phyloP scores from a whole-genome alignment of 495 filamentous ascomycete species.

The Amphirosellinia nigrospora region DNA sequence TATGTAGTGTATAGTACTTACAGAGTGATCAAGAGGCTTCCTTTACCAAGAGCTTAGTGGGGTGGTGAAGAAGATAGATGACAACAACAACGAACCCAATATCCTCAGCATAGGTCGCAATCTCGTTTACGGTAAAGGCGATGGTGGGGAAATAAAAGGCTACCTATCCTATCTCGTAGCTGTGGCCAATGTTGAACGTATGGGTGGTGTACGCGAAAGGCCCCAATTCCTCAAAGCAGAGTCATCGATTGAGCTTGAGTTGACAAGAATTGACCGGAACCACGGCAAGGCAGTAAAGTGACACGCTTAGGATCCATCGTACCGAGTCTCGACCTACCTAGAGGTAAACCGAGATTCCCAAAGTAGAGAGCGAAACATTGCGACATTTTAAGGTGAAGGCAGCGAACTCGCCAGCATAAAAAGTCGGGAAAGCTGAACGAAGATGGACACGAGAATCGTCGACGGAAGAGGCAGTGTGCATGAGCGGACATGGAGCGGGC shows the following conservation, averaged over 20 bases:
- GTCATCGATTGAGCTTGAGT: background rate
- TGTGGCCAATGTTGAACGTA: background rate
- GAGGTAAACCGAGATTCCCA: constrained; percentile 8
- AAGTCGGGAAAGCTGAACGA: constrained; percentile 21
- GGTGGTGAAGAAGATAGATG: background rate
- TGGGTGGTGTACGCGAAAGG: background rate
- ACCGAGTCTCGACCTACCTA: constrained; percentile 1
- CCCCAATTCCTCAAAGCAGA: background rate
- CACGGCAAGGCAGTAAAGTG: constrained; percentile 11
- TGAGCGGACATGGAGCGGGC: constrained; percentile 21
- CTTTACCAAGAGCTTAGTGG: background rate
- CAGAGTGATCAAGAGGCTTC: background rate
- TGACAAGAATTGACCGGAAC: background rate
- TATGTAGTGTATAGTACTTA: background rate
- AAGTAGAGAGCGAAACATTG: background rate
- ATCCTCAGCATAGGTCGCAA: background rate
- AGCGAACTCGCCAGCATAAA: constrained; percentile 9
- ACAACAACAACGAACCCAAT: background rate
- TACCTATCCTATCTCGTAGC: background rate
- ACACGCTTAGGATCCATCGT: background rate
- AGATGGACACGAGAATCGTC: constrained; percentile 8
- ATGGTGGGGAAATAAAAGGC: background rate
- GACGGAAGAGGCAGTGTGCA: constrained; percentile 25
- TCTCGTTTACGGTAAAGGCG: background rate
- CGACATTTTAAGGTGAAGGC: constrained; percentile 22